Conservation (phyloP, 208 protist genomes). For the Trypanosoma lewisi region DNA sequence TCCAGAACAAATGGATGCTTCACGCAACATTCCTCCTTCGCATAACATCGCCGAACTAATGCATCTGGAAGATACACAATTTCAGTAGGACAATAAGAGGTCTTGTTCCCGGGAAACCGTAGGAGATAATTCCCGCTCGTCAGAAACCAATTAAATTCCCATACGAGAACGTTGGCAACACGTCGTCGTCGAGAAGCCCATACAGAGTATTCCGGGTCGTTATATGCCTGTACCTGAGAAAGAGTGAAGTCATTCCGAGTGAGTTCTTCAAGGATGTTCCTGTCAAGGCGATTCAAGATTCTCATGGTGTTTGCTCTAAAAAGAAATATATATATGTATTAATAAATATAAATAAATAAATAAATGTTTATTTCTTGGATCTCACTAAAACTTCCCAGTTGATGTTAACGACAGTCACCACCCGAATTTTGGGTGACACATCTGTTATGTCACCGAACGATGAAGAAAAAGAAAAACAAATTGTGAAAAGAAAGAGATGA, state of each 20-base stretch:
- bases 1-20: conserved; percentile 16
- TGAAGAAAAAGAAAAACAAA: conserved; percentile 11
- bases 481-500: conserved; percentile 21
- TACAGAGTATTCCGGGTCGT: conserved; percentile 15
- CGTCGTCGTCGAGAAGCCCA: conserved; percentile 10
- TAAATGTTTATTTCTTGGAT: neutral
- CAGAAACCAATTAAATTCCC: conserved; percentile 21
- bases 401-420: neutral
- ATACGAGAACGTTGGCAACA: conserved; percentile 6
- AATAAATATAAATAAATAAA: too few species aligned
- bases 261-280: neutral
- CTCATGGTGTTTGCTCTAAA: neutral
- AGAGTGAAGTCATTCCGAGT: neutral
- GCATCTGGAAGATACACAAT: conserved; percentile 14
- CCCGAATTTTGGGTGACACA: too few species aligned
- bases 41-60: conserved; percentile 5
- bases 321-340: neutral
- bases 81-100: conserved; percentile 7
- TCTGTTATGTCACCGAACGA: too few species aligned
- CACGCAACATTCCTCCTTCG: conserved; percentile 9
- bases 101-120: conserved; percentile 5
- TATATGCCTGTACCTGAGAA: neutral
- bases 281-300: conserved; percentile 6
- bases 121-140: conserved; percentile 18
- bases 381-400: neutral